Percentiles rank a stretch among this genome's conserved stretches.
phyloP scores from a whole-genome alignment of 495 filamentous ascomycete species.

The Annulohypoxylon nitens region DNA sequence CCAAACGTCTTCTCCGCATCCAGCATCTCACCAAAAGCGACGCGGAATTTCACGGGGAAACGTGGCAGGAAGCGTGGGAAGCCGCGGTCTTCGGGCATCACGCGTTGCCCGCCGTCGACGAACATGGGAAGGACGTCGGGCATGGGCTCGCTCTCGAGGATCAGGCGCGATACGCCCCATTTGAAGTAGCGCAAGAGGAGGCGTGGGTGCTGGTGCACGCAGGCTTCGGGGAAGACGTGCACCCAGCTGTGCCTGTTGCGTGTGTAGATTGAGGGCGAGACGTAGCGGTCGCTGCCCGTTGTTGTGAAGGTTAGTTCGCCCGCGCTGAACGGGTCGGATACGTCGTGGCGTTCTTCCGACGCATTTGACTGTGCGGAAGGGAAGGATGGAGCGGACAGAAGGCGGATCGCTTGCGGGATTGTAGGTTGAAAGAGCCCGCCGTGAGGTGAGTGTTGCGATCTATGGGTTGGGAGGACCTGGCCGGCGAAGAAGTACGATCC shows the following conservation, averaged over 20 bases:
- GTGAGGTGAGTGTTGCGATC: conserved; percentile 75
- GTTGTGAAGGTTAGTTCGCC: conserved; percentile 75
- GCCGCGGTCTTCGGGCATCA: conserved; percentile 84
- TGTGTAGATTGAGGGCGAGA: conserved; percentile 67
- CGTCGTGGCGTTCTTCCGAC: conserved; percentile 19
- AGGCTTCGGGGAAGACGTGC: conserved; percentile 96
- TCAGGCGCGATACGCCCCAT: conserved; percentile 91
- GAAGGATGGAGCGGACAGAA: conserved; percentile 74
- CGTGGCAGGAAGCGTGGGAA: conserved; percentile 89
- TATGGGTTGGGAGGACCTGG: conserved; percentile 90
- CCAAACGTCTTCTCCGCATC: conserved; percentile 73
- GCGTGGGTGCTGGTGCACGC: conserved; percentile 86
- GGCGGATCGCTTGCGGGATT: conserved; percentile 84
- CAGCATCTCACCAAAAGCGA: conserved; percentile 79
- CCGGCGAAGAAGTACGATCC: conserved; percentile 83
- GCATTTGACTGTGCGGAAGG: conserved; percentile 5
- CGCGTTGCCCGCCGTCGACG: conserved; percentile 84
- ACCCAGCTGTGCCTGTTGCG: conserved; percentile 79
- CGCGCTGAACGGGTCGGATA: conserved; percentile 71
- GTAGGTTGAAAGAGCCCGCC: conserved; percentile 92
- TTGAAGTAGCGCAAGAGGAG: conserved; percentile 95
- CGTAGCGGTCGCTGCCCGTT: conserved; percentile 68
- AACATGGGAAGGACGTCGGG: conserved; percentile 95
- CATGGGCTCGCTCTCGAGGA: conserved; percentile 84
- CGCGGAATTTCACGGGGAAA: conserved; percentile 73